Base-by-base conservation (phyloP, 331 rosid genomes). In the Erythrophleum ivorense region DNA sequence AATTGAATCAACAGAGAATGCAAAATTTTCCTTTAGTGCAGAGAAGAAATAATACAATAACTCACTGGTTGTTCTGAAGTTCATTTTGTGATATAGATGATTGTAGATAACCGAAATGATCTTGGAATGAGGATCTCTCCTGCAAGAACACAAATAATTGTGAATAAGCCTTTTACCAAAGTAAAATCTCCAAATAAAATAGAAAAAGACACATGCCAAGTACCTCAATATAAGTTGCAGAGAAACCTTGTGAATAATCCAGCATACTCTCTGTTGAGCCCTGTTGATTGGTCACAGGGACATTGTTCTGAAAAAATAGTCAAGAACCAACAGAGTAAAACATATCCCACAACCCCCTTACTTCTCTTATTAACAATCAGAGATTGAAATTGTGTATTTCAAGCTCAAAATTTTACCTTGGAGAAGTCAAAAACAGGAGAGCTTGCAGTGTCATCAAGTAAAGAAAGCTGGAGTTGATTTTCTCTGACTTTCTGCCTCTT, bases 371-470 rank as follows among this genome's bases (percentile, higher is more conserved):
- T 38, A 3, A 29, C 36, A 19, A n/a, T 58, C 52, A 38, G 33
- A 65, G 1, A 40, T 21, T 0, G 54, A 64, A 75, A 73, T 13
- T 67, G 38, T 21, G 31, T 58, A 24, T 58, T 48, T 57, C n/a
- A 58, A 73, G 48, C 43, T 73, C 63, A 60, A 49, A 86, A 75
- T 53, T 83, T 74, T 82, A 91, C 98, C 81, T 83, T 80, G 67
- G 97, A 81, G 84, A 90, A 86, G 80, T 90, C 88, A 76, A 84
- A 88, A 19, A 86, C 59, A 76, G 88, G 90, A 82, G 99, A 96
- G 88, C 92, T 96, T 33, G 99, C 99, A 80, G 98, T 96, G 85
- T 96, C 99, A 77, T 93, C 95, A 70, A 95, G 92, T 78, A 87
- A 82, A 70, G 91, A 85, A 80, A 84, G 79, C 5, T 48, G 84